Evolutionary conservation across 2,329 filamentous ascomycete genomes (phyloP).

Genomic region (Plenodomus tracheiphilus): DNA sequence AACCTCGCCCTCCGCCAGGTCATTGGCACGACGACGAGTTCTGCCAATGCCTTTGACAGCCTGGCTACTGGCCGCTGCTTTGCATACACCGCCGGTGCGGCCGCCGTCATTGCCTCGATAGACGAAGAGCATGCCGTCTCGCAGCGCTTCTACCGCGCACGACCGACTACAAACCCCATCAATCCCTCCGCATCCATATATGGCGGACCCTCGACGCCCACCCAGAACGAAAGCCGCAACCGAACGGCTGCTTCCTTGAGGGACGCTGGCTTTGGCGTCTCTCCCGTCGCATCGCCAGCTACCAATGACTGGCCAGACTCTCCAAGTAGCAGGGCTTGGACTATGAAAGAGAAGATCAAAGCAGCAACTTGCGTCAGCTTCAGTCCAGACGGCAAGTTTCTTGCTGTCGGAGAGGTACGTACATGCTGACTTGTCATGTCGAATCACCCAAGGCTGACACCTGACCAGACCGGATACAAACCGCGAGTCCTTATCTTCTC

Average conservation of each 20-base stretch:
- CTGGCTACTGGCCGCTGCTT: slow-evolving; percentile 72
- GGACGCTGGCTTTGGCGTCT: slow-evolving; percentile 51
- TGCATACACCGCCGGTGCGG: slow-evolving; percentile 89
- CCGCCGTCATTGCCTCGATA: slow-evolving; percentile 85
- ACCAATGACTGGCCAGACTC: slow-evolving; percentile 61
- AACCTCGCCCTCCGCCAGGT: slow-evolving; percentile 77
- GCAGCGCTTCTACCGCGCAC: slow-evolving; percentile 89
- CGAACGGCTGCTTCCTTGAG: slow-evolving; percentile 60
- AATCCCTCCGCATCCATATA: slow-evolving; percentile 62
- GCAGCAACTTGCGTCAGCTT: slow-evolving; percentile 88
- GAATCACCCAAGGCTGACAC: not conserved
- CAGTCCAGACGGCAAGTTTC: slow-evolving; percentile 81
- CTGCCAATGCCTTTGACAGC: slow-evolving; percentile 83
- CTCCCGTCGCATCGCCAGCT: slow-evolving; percentile 51
- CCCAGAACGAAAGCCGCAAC: slow-evolving; percentile 56
- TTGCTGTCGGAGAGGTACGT: slow-evolving; percentile 83
- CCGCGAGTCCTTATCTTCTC: slow-evolving; percentile 90
- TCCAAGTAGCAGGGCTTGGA: slow-evolving; percentile 72
- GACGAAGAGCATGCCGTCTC: slow-evolving; percentile 65
- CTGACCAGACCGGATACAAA: slow-evolving; percentile 75
- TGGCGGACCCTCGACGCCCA: slow-evolving; percentile 58
- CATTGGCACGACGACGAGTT: slow-evolving; percentile 85
- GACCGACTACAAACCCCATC: slow-evolving; percentile 69
- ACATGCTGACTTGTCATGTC: not conserved
- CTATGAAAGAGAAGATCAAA: slow-evolving; percentile 89